phyloP scores from a whole-genome alignment of 2,329 filamentous ascomycete genomes.

The Zasmidium angulare region DNA sequence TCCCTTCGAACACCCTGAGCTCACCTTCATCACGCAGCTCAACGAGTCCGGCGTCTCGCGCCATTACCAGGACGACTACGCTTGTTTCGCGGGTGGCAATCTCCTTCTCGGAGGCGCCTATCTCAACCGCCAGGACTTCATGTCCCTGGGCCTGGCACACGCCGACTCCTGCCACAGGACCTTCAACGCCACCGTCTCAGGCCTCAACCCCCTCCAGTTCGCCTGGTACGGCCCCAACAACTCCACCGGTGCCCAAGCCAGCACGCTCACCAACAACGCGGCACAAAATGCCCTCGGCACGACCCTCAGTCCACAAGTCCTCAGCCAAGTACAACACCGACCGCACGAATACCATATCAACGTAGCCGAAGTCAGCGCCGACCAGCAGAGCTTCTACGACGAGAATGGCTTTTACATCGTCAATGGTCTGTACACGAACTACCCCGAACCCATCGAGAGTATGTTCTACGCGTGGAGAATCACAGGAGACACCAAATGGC shows the following conservation, averaged over 20 bases:
- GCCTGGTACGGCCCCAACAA: constrained; percentile 36
- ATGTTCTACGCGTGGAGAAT: constrained; percentile 17
- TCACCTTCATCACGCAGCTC: background rate
- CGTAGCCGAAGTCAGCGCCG: constrained; percentile 33
- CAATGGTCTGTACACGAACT: constrained; percentile 38
- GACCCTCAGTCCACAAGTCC: background rate
- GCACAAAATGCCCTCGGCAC: background rate
- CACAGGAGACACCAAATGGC: constrained; percentile 16
- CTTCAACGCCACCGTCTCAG: constrained; percentile 66
- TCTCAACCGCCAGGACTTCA: constrained; percentile 64
- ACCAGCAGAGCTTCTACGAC: constrained; percentile 67
- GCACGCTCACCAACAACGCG: background rate
- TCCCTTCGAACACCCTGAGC: background rate
- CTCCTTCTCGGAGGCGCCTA: constrained; percentile 78
- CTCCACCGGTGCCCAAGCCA: constrained; percentile 7
- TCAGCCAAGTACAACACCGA: background rate
- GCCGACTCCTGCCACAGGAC: constrained; percentile 72
- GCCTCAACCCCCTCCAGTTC: constrained; percentile 71
- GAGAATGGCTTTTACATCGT: constrained; percentile 32
- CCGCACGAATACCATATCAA: background rate
- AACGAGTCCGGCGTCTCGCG: background rate
- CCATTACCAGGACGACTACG: constrained; percentile 32
- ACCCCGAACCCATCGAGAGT: constrained; percentile 46
- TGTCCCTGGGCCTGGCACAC: constrained; percentile 71
- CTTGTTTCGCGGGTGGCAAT: constrained; percentile 82